Evolutionary conservation across 1,284 basidiomycete species (phyloP).

Genomic region (Marasmius sp.): DNA sequence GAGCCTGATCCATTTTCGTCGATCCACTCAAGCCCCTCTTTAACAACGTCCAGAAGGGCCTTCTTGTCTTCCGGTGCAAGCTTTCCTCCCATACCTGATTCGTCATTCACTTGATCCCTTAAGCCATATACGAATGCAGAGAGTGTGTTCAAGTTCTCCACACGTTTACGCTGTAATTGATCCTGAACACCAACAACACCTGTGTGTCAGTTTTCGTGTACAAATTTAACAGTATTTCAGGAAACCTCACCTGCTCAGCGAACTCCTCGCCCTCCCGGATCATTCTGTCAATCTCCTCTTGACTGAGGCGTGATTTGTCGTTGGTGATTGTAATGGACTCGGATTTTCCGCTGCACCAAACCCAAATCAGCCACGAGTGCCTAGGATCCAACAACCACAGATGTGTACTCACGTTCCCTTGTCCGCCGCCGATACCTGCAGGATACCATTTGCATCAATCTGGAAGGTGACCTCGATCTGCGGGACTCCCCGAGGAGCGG

Average conservation of each 20-base stretch:
- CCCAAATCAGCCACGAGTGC: background rate
- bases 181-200: conserved; percentile 4
- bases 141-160: conserved; percentile 66
- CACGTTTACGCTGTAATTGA: conserved; percentile 39
- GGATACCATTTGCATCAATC: conserved; percentile 75
- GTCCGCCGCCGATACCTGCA: conserved; percentile 72
- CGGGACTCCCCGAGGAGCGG: conserved; percentile 80
- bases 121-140: conserved; percentile 81
- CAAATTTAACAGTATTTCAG: background rate
- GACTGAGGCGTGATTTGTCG: conserved; percentile 10
- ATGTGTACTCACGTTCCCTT: conserved; percentile 46
- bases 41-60: conserved; percentile 61
- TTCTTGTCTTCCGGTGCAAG: conserved; percentile 54
- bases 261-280: conserved; percentile 15
- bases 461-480: conserved; percentile 87
- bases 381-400: conserved; percentile 1
- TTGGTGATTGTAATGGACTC: conserved; percentile 63
- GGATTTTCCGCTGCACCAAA: conserved; percentile 57
- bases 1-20: conserved; percentile 27
- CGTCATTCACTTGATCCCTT: conserved; percentile 63
- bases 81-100: conserved; percentile 60
- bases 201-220: background rate
- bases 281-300: conserved; percentile 14
- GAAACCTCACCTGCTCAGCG: conserved; percentile 12
- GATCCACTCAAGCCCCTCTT: conserved; percentile 42